phyloP scores from a whole-genome alignment of 805 yeast species.

The Maudiozyma pseudohumilis region DNA sequence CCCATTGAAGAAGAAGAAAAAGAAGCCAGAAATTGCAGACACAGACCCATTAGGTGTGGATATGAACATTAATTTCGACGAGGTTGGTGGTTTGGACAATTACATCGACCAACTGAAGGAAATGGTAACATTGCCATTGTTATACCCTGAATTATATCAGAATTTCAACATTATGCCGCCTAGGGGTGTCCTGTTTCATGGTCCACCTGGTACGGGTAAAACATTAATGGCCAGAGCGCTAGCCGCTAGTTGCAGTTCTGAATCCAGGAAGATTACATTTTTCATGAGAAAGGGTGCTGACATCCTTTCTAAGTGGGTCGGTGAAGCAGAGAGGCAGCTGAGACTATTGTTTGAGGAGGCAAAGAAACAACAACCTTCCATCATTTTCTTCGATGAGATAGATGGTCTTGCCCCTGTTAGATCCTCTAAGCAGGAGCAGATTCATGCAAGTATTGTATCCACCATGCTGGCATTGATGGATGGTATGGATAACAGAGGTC shows the following conservation, averaged over 20 bases:
- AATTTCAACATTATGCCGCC: constrained; percentile 91
- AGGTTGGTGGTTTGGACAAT: constrained; percentile 85
- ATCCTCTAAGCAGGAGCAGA: constrained; percentile 95
- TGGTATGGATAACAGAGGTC: constrained; percentile 98
- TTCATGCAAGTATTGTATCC: constrained; percentile 94
- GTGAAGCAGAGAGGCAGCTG: constrained; percentile 94
- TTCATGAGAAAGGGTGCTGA: constrained; percentile 99
- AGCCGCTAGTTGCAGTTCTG: constrained; percentile 88
- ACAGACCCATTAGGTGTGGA: constrained; percentile 89
- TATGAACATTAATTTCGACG: constrained; percentile 72
- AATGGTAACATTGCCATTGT: constrained; percentile 87
- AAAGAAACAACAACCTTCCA: constrained; percentile 87
- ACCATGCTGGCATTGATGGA: constrained; percentile 94
- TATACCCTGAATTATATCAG: constrained; percentile 89
- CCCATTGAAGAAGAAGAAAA: constrained; percentile 26
- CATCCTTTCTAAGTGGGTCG: constrained; percentile 95
- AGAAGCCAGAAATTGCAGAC: constrained; percentile 64
- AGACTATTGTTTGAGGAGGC: constrained; percentile 92
- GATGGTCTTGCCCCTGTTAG: constrained; percentile 98
- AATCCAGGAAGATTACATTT: constrained; percentile 79
- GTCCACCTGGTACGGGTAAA: constrained; percentile 99
- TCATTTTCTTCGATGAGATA: constrained; percentile 94
- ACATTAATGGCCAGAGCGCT: constrained; percentile 95
- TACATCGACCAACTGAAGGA: constrained; percentile 90
- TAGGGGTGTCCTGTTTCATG: constrained; percentile 93